Evolutionary conservation across 2,329 filamentous ascomycete species (phyloP).

Genomic region (Coniella lustricola): DNA sequence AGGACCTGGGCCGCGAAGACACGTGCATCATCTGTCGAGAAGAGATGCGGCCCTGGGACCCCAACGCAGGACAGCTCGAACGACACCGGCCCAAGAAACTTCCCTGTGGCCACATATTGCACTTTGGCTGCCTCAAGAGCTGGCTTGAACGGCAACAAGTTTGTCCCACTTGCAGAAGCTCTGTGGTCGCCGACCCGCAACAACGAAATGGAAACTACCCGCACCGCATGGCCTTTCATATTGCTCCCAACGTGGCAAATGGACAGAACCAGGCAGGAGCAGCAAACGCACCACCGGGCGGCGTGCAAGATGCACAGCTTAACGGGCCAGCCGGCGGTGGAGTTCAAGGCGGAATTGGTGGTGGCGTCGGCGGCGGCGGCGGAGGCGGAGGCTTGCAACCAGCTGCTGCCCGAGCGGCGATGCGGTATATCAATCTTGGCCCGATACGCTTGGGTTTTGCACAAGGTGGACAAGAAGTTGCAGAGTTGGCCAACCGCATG

Average conservation of each 20-base stretch:
- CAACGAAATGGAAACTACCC: slow-evolving; percentile 25
- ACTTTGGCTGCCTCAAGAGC: slow-evolving; percentile 89
- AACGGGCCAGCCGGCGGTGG: slow-evolving; percentile 25
- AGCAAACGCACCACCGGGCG: slow-evolving; percentile 22
- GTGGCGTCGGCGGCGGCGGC: too few relatives aligned
- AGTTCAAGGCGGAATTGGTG: too few relatives aligned
- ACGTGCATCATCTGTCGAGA: slow-evolving; percentile 98
- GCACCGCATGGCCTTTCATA: slow-evolving; percentile 27
- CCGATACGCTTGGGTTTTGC: slow-evolving; percentile 71
- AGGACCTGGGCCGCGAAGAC: slow-evolving; percentile 79
- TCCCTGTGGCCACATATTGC: slow-evolving; percentile 90
- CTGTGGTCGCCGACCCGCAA: slow-evolving; percentile 59
- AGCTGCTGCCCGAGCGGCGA: slow-evolving; percentile 23
- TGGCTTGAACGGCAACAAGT: slow-evolving; percentile 98
- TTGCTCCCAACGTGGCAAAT: slow-evolving; percentile 26
- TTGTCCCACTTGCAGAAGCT: slow-evolving; percentile 85
- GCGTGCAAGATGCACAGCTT: slow-evolving; percentile 19
- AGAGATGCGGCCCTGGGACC: slow-evolving; percentile 79
- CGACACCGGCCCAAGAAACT: slow-evolving; percentile 88
- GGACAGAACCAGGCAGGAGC: slow-evolving; percentile 28
- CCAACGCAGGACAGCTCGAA: slow-evolving; percentile 64
- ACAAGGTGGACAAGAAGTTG: slow-evolving; percentile 60
- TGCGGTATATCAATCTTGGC: slow-evolving; percentile 46
- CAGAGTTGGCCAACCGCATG: slow-evolving; percentile 60
- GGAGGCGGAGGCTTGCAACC: slow-evolving; percentile 23